Evolutionary conservation across 164 flowering plant genomes (phyloP).

Genomic region (Umbellularia californica): DNA sequence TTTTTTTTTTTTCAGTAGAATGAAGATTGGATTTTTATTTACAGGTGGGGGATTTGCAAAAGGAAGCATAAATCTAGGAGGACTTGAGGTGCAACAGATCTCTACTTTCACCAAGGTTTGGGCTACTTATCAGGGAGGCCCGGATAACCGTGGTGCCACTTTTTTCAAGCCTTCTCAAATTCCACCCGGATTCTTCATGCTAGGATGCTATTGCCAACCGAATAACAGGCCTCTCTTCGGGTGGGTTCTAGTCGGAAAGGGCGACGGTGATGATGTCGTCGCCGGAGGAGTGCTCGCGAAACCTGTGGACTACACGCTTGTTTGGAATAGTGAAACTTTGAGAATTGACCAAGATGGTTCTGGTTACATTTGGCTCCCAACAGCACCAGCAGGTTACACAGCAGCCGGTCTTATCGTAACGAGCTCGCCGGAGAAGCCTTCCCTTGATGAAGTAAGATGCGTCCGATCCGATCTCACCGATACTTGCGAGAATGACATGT

Average conservation of each 20-base stretch:
- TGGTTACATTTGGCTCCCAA: slow-evolving; percentile 72
- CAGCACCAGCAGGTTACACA: slow-evolving; percentile 57
- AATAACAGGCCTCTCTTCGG: slow-evolving; percentile 63
- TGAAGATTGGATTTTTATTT: slow-evolving; percentile 1
- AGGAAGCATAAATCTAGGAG: slow-evolving; percentile 74
- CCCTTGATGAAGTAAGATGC: slow-evolving; percentile 54
- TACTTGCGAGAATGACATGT: slow-evolving; percentile 33
- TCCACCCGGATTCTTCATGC: slow-evolving; percentile 62
- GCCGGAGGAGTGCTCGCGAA: slow-evolving; percentile 19
- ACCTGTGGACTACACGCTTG: slow-evolving; percentile 66
- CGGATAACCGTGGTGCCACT: slow-evolving; percentile 56
- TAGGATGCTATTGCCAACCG: slow-evolving; percentile 72
- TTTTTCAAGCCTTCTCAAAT: slow-evolving; percentile 60
- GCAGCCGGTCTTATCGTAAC: slow-evolving; percentile 63
- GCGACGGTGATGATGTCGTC: neutral
- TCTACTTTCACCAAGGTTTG: slow-evolving; percentile 61
- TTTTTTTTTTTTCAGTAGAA: neutral
- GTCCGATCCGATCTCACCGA: slow-evolving; percentile 66
- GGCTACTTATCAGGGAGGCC: slow-evolving; percentile 67
- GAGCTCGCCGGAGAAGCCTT: slow-evolving; percentile 52
- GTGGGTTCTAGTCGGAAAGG: slow-evolving; percentile 56
- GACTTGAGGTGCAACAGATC: slow-evolving; percentile 49
- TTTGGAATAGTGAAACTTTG: slow-evolving; percentile 54
- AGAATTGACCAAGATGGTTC: slow-evolving; percentile 47
- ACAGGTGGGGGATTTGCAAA: slow-evolving; percentile 65